phyloP scores from a whole-genome alignment of 2,329 filamentous ascomycete genomes.

The Lasiodiplodia theobromae region DNA sequence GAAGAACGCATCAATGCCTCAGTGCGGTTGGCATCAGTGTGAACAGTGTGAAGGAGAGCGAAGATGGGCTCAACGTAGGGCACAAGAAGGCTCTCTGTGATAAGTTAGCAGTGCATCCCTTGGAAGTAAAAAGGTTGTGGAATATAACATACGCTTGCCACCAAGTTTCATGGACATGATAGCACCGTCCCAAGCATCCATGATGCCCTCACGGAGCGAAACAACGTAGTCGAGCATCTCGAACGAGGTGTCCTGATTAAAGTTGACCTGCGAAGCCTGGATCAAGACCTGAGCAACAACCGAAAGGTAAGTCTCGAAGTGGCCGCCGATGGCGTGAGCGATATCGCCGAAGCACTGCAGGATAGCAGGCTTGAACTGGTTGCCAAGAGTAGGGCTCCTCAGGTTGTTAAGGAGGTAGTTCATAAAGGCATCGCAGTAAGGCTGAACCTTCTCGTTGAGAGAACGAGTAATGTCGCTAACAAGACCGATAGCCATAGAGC shows the following conservation, averaged over 20 bases:
- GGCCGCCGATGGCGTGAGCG: slow-evolving; percentile 87
- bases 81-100: slow-evolving; percentile 68
- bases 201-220: slow-evolving; percentile 93
- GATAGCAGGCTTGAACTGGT: slow-evolving; percentile 98
- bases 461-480: slow-evolving; percentile 96
- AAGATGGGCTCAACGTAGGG: slow-evolving; percentile 88
- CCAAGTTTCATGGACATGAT: slow-evolving; percentile 91
- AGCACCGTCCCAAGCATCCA: slow-evolving; percentile 98
- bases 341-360: slow-evolving; percentile 98
- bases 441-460: slow-evolving; percentile 86
- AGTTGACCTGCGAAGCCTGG: slow-evolving; percentile 85
- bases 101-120: background rate
- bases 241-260: slow-evolving; percentile 80
- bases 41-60: slow-evolving; percentile 80
- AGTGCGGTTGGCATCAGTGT: slow-evolving; percentile 83
- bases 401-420: slow-evolving; percentile 95
- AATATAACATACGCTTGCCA: slow-evolving; percentile 60
- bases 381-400: slow-evolving; percentile 83
- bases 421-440: slow-evolving; percentile 98
- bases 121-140: no score
- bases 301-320: slow-evolving; percentile 91
- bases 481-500: slow-evolving; percentile 95
- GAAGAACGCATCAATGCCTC: slow-evolving; percentile 91
- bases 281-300: slow-evolving; percentile 94
- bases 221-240: slow-evolving; percentile 98